Percentiles rank a stretch among this genome's conserved stretches.
Evolutionary conservation across 306 rosid species (phyloP).

Genomic region (Purshia tridentata): DNA sequence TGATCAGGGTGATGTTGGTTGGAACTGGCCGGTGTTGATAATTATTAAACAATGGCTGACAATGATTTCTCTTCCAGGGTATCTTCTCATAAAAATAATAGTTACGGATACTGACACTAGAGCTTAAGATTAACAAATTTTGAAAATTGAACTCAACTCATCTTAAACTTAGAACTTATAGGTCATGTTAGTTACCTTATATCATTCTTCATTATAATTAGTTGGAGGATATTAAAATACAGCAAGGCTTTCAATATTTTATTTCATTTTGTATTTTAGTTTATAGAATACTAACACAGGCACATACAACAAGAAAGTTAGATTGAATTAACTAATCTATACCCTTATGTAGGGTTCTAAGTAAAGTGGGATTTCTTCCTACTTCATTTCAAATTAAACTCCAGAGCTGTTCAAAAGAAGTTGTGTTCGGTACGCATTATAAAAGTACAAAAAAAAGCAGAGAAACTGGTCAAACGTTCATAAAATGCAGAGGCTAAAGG

Average conservation of each 20-base stretch:
- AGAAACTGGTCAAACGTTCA: conserved; percentile 19
- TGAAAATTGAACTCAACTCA: neutral
- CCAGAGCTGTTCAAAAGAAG: conserved; percentile 21
- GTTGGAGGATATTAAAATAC: neutral
- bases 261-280: neutral
- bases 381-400: neutral
- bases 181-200: conserved; percentile 8
- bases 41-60: conserved; percentile 18
- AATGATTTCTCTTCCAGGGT: conserved; percentile 15
- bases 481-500: conserved; percentile 9
- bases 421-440: conserved; percentile 19
- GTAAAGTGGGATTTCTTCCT: conserved; percentile 7
- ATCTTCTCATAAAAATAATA: conserved; percentile 21
- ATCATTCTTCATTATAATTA: neutral
- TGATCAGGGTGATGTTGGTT: conserved; percentile 21
- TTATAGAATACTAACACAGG: neutral
- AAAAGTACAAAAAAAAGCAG: neutral
- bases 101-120: conserved; percentile 19
- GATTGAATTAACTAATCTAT: conserved; percentile 2
- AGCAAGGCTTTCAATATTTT: neutral
- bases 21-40: conserved; percentile 12
- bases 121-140: conserved; percentile 10
- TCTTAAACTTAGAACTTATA: neutral
- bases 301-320: conserved; percentile 18
- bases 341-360: neutral